Conservation (phyloP, 768 basidiomycete species). For the Tephrocybe sp. region DNA sequence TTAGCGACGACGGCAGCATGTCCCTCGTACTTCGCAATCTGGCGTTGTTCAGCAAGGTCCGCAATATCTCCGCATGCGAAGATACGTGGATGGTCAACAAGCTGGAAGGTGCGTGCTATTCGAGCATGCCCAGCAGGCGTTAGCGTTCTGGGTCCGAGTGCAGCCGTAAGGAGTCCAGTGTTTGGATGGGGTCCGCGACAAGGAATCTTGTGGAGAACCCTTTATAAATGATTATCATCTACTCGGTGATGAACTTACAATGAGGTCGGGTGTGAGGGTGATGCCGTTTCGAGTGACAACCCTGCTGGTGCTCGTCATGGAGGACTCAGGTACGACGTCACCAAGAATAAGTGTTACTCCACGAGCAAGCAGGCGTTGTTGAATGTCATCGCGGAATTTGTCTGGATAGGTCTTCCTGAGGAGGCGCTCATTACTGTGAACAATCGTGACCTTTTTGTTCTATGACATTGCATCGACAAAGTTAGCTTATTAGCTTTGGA, state of each 20-base stretch:
- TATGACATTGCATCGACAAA: too few relatives aligned
- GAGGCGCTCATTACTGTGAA: slow-evolving; percentile 53
- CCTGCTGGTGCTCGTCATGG: slow-evolving; percentile 32
- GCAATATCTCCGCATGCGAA: slow-evolving; percentile 69
- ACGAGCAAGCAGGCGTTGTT: slow-evolving; percentile 36
- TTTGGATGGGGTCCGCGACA: slow-evolving; percentile 44
- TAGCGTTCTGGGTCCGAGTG: slow-evolving; percentile 38
- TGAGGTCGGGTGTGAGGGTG: slow-evolving; percentile 49
- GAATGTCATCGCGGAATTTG: slow-evolving; percentile 48
- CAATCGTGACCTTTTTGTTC: slow-evolving; percentile 54
- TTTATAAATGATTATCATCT: neutral
- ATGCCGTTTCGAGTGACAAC: slow-evolving; percentile 52
- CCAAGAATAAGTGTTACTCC: slow-evolving; percentile 50
- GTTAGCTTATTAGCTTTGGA: slow-evolving; percentile 13
- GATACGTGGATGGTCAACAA: slow-evolving; percentile 47
- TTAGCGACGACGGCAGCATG: slow-evolving; percentile 46
- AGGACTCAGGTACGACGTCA: slow-evolving; percentile 46
- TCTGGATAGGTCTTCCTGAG: slow-evolving; percentile 56
- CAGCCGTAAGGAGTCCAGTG: slow-evolving; percentile 45
- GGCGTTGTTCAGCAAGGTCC: slow-evolving; percentile 64
- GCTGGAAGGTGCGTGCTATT: slow-evolving; percentile 56
- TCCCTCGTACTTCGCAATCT: slow-evolving; percentile 37
- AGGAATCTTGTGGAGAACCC: slow-evolving; percentile 26
- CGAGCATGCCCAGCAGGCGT: slow-evolving; percentile 42
- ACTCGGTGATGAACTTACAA: slow-evolving; percentile 38